Conservation (phyloP, 2,329 filamentous ascomycete species). For the Verticillium klebahnii region DNA sequence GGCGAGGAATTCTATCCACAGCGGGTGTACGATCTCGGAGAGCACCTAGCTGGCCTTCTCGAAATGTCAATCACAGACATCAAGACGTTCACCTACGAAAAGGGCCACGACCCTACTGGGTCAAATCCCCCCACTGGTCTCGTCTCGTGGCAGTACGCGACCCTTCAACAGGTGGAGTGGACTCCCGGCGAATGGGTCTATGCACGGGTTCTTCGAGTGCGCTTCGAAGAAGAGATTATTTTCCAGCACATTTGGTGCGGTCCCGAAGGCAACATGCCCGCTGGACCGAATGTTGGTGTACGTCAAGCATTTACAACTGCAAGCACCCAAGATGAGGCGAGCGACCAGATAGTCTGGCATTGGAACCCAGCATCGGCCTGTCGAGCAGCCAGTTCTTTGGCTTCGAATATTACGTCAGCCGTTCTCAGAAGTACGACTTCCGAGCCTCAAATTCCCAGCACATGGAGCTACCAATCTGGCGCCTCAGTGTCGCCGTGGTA, state of each 20-base stretch:
- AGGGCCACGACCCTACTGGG: not conserved
- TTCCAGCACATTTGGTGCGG: slow-evolving; percentile 1
- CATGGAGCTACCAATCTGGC: not conserved
- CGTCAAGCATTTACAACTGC: not conserved
- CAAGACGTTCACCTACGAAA: not conserved
- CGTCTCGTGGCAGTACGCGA: not conserved
- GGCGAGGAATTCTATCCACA: not conserved
- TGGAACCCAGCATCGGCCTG: not conserved
- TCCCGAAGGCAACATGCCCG: not conserved
- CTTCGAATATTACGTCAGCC: not conserved
- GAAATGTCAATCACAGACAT: not conserved
- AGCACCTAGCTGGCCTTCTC: not conserved
- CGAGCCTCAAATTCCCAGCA: not conserved
- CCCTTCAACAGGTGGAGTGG: not conserved
- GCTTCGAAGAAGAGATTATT: not conserved
- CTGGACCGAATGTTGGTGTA: not conserved
- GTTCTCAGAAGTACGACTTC: not conserved
- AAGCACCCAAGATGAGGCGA: not conserved
- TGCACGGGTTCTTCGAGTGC: not conserved
- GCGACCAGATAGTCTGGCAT: not conserved
- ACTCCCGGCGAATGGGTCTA: not conserved
- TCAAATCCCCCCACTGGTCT: not conserved
- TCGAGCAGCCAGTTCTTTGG: not conserved
- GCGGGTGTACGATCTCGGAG: not conserved
- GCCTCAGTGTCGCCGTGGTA: not conserved